Evolutionary conservation across 495 filamentous ascomycete genomes (phyloP).

Genomic region (Neurospora sp.): DNA sequence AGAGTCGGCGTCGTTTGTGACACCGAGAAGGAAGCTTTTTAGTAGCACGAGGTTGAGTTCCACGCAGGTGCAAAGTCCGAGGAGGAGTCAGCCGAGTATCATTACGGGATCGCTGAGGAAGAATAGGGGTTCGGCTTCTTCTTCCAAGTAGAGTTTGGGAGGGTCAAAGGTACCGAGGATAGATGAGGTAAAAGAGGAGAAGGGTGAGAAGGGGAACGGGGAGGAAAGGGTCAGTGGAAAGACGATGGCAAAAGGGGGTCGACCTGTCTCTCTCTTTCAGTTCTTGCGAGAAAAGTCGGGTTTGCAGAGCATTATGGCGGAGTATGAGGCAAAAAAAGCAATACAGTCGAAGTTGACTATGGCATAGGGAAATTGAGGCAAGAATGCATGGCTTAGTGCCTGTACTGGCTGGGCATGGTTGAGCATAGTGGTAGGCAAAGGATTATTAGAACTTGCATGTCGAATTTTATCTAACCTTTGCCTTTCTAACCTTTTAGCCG

Average conservation of each 20-base stretch:
- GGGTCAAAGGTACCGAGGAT: neutral
- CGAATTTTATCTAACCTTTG: too few relatives aligned
- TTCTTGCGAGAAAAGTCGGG: neutral
- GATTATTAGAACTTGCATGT: neutral
- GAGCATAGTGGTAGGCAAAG: neutral
- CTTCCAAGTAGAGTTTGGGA: neutral
- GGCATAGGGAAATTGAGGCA: neutral
- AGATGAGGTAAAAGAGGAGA: neutral
- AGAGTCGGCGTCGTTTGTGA: constrained; percentile 13
- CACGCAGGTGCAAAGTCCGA: neutral
- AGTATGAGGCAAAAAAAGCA: neutral
- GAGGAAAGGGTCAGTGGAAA: neutral
- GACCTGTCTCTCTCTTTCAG: neutral
- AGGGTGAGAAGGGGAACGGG: neutral
- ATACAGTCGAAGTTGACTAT: neutral
- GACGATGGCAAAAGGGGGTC: neutral
- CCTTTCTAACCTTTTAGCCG: too few relatives aligned
- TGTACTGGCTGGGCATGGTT: neutral
- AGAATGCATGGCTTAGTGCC: neutral
- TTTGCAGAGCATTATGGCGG: neutral
- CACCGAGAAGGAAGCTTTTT: constrained; percentile 5
- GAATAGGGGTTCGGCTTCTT: neutral
- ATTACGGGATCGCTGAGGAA: neutral
- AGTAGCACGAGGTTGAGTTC: neutral
- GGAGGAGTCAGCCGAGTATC: neutral